A percentile compares a stretch with the other conserved stretches of the same genome.
Conservation (phyloP, 1,139 yeast genomes). For the Saccharomyces hybrid region DNA sequence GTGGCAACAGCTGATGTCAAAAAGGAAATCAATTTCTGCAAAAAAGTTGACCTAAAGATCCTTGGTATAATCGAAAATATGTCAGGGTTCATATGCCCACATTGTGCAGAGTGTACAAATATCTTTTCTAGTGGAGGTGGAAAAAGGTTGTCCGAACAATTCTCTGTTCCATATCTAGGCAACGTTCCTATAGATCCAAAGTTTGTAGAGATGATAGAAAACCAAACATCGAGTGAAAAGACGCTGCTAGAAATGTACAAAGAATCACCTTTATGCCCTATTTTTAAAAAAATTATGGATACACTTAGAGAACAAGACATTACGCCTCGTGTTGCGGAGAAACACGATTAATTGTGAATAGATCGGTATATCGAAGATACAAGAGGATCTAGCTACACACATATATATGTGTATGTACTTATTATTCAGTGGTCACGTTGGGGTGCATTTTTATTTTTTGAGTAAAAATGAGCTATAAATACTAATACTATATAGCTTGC, state of each 20-base stretch:
- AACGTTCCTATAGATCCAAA: conserved; percentile 88
- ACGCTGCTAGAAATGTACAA: conserved; percentile 36
- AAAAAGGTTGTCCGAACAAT: conserved; percentile 50
- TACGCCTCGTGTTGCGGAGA: not conserved
- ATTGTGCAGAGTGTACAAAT: conserved; percentile 85
- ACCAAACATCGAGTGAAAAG: conserved; percentile 18
- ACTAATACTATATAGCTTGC: not conserved
- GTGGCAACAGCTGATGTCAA: conserved; percentile 90
- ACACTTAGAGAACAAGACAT: conserved; percentile 35
- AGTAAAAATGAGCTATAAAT: too few relatives aligned
- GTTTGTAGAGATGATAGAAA: conserved; percentile 79
- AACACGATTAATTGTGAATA: not conserved
- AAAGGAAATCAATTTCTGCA: conserved; percentile 88
- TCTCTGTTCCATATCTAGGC: conserved; percentile 65
- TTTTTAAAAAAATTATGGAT: conserved; percentile 47
- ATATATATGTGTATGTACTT: not conserved
- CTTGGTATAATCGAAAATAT: conserved; percentile 91
- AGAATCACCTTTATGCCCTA: conserved; percentile 36
- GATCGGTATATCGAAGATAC: not conserved
- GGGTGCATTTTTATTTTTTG: too few relatives aligned
- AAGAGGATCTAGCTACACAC: not conserved
- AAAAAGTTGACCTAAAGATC: conserved; percentile 71
- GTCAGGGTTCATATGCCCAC: conserved; percentile 95
- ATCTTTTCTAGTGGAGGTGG: conserved; percentile 96
- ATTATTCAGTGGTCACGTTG: not conserved